phyloP scores from a whole-genome alignment of 1,139 yeast species.

The Suhomyces maxii region DNA sequence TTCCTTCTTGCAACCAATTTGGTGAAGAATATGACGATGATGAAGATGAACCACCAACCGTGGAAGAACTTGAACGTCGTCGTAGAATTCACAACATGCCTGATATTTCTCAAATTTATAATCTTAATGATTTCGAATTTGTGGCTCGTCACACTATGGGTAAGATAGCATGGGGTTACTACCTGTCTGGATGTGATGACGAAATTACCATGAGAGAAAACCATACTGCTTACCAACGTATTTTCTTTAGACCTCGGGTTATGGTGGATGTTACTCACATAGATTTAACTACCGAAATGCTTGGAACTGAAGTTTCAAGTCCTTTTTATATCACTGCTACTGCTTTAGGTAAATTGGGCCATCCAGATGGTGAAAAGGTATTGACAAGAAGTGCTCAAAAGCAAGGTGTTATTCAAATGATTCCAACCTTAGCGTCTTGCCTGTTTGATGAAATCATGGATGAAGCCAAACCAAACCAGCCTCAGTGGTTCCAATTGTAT shows the following conservation, averaged over 20 bases:
- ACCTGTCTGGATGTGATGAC: constrained; percentile 90
- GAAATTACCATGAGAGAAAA: constrained; percentile 87
- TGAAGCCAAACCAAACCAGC: constrained; percentile 49
- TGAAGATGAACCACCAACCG: constrained; percentile 32
- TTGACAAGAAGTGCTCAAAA: constrained; percentile 72
- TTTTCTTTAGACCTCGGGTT: constrained; percentile 80
- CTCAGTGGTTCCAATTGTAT: constrained; percentile 90
- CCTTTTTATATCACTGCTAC: constrained; percentile 83
- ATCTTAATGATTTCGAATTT: constrained; percentile 77
- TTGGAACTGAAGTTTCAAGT: constrained; percentile 36
- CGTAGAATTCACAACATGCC: constrained; percentile 46
- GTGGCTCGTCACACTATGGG: constrained; percentile 78
- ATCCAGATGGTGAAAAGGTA: constrained; percentile 74
- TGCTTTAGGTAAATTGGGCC: constrained; percentile 79
- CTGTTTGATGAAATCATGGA: constrained; percentile 70
- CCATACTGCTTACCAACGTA: constrained; percentile 82
- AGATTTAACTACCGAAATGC: constrained; percentile 41
- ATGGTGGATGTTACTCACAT: constrained; percentile 65
- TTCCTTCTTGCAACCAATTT: constrained; percentile 11
- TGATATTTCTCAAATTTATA: constrained; percentile 64
- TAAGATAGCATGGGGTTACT: constrained; percentile 86
- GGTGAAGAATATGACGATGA: constrained; percentile 24
- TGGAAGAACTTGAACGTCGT: constrained; percentile 30
- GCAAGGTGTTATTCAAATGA: constrained; percentile 74
- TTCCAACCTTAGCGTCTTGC: constrained; percentile 76